These are phyloP conservation scores for Curvularia sp. DNA, from an alignment of 2,329 filamentous ascomycete species.

Conservation along the genomic window DNA sequence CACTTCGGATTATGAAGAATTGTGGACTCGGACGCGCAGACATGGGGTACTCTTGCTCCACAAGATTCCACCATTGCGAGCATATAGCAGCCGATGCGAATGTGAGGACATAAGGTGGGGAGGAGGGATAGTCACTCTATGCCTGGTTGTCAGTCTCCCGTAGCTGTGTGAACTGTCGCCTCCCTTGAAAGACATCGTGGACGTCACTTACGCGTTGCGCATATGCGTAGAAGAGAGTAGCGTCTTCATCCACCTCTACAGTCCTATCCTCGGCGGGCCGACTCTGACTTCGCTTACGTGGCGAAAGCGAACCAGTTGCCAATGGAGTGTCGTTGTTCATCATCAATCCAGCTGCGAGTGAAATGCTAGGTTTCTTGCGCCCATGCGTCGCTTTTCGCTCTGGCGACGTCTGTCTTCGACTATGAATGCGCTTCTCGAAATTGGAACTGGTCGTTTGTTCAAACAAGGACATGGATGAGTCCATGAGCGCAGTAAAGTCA, in stretches of 20 bases:
- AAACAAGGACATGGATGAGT: slow-evolving; percentile 34
- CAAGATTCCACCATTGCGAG: slow-evolving; percentile 46
- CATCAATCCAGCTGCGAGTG: slow-evolving; percentile 47
- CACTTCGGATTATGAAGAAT: slow-evolving; percentile 46
- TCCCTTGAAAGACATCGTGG: not conserved
- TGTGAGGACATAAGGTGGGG: slow-evolving; percentile 45
- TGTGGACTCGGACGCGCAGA: slow-evolving; percentile 43
- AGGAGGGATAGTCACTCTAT: slow-evolving; percentile 43
- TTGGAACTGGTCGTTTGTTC: slow-evolving; percentile 27
- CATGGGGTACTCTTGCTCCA: slow-evolving; percentile 41
- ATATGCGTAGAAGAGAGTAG: slow-evolving; percentile 47
- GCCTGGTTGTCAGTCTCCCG: slow-evolving; percentile 18
- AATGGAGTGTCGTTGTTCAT: slow-evolving; percentile 38
- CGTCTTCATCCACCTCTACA: slow-evolving; percentile 21
- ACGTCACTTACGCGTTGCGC: slow-evolving; percentile 40
- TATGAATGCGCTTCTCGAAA: slow-evolving; percentile 34
- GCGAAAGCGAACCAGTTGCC: slow-evolving; percentile 21
- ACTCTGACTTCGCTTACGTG: slow-evolving; percentile 25
- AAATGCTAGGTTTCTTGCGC: slow-evolving; percentile 45
- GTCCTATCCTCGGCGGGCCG: slow-evolving; percentile 12
- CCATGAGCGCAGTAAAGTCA: slow-evolving; percentile 44
- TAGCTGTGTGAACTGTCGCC: not conserved
- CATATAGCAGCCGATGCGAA: slow-evolving; percentile 44
- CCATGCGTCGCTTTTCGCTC: slow-evolving; percentile 27
- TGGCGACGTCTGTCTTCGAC: slow-evolving; percentile 31